These are phyloP conservation scores for Tricholoma hemisulphureum DNA, from an alignment of 768 basidiomycete species.

Conservation along the genomic window DNA sequence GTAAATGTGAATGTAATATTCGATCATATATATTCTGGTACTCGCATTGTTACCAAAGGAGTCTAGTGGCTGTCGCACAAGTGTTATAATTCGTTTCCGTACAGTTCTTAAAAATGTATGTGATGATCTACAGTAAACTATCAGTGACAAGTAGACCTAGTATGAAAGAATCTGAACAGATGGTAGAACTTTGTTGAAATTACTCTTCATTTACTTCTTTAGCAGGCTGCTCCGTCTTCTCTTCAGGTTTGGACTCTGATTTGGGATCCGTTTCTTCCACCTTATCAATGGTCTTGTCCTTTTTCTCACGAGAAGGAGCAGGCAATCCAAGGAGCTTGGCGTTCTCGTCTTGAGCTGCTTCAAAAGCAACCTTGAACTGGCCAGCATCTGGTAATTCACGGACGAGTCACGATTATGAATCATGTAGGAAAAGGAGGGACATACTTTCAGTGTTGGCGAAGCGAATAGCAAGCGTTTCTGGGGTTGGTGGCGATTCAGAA, in stretches of 20 bases:
- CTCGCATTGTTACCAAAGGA: conserved; percentile 2
- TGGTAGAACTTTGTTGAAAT: conserved; percentile 1
- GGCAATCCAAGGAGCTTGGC: conserved; percentile 34
- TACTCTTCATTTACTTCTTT: conserved; percentile 24
- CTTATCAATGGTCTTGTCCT: conserved; percentile 26
- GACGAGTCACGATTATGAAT: not conserved
- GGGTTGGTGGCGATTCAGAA: conserved; percentile 82
- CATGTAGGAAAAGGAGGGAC: conserved; percentile 28
- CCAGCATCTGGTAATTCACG: conserved; percentile 62
- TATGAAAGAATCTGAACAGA: conserved; percentile 11
- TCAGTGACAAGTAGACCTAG: conserved; percentile 18
- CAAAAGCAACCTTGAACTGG: conserved; percentile 88
- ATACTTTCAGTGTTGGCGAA: conserved; percentile 95
- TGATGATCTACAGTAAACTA: conserved; percentile 20
- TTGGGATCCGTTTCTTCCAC: conserved; percentile 24
- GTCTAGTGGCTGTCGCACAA: not conserved
- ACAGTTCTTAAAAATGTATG: conserved; percentile 12
- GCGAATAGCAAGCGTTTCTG: conserved; percentile 97
- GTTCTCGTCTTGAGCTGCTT: conserved; percentile 77
- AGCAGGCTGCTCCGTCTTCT: conserved; percentile 24
- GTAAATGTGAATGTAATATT: not conserved
- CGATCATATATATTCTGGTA: conserved; percentile 8
- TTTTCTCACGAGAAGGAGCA: conserved; percentile 26
- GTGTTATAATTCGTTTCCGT: conserved; percentile 4
- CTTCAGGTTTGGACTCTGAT: conserved; percentile 27